These are phyloP conservation scores for Flaveria floridana DNA, from an alignment of 140 eudicot species.

Conservation along the genomic window DNA sequence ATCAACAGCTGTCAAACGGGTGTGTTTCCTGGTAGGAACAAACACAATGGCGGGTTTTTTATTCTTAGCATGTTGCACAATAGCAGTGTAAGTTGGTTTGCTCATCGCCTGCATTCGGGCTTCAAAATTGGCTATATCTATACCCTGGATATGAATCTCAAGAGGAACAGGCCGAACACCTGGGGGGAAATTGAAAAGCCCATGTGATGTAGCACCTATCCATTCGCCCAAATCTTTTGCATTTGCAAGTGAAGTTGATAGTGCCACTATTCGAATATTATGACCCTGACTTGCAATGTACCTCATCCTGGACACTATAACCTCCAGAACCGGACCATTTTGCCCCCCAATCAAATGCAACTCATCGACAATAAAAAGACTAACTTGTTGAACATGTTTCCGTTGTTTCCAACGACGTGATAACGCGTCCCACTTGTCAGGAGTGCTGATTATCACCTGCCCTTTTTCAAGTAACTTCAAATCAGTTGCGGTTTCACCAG, in stretches of 20 bases:
- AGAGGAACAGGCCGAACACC: conserved; percentile 85
- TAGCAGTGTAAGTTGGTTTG: conserved; percentile 81
- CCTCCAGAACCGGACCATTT: conserved; percentile 83
- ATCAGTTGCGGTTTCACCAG: conserved; percentile 80
- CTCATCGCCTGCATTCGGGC: conserved; percentile 96
- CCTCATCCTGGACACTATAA: conserved; percentile 86
- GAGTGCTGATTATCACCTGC: conserved; percentile 82
- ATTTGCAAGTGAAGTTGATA: conserved; percentile 86
- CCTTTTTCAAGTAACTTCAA: conserved; percentile 75
- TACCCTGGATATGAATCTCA: conserved; percentile 83
- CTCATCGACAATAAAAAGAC: conserved; percentile 86
- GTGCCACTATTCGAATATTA: conserved; percentile 73
- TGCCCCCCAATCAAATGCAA: conserved; percentile 92
- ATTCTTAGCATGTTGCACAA: conserved; percentile 73
- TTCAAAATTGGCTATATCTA: conserved; percentile 83
- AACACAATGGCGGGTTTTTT: conserved; percentile 78
- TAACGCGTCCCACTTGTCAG: conserved; percentile 91
- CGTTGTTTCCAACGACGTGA: conserved; percentile 98
- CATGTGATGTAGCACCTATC: conserved; percentile 92
- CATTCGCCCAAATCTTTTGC: conserved; percentile 95
- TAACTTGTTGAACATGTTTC: conserved; percentile 73
- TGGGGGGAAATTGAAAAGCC: conserved; percentile 88
- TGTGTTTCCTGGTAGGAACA: conserved; percentile 85
- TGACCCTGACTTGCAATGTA: conserved; percentile 71
- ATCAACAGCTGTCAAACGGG: conserved; percentile 78